Conservation (phyloP, 768 basidiomycete species). For the Rhizopogon roseolus region DNA sequence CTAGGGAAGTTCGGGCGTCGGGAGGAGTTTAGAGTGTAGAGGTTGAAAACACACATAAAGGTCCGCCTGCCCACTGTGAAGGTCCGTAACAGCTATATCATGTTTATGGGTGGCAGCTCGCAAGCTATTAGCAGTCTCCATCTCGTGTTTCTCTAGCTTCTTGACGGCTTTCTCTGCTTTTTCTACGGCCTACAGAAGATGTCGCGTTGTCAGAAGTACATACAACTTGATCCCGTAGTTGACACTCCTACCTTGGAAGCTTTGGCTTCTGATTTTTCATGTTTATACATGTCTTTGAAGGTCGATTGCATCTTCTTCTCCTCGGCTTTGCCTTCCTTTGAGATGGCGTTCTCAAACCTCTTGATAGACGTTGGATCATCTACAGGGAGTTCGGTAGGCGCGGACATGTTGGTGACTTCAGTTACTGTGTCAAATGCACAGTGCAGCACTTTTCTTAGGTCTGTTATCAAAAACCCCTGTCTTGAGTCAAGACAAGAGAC, state of each 20-base stretch:
- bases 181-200: conserved; percentile 30
- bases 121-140: conserved; percentile 43
- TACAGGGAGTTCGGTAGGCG: conserved; percentile 8
- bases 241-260: conserved; percentile 40
- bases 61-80: conserved; percentile 38
- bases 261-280: conserved; percentile 51
- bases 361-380: conserved; percentile 28
- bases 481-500: neutral
- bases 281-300: conserved; percentile 46
- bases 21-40: neutral
- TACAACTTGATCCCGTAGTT: neutral
- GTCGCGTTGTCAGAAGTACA: neutral
- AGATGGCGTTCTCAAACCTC: conserved; percentile 39
- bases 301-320: conserved; percentile 45
- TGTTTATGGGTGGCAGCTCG: conserved; percentile 51
- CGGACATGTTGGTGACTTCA: conserved; percentile 15
- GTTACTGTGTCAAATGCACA: too few relatives aligned
- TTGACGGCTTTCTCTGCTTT: conserved; percentile 43
- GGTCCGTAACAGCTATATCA: conserved; percentile 39
- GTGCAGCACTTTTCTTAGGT: too few relatives aligned
- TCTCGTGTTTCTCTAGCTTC: conserved; percentile 48
- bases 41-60: conserved; percentile 31
- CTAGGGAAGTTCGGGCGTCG: conserved; percentile 6
- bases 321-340: conserved; percentile 49
- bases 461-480: too few relatives aligned